These are phyloP conservation scores for Globisporangium middletonii DNA, from an alignment of 352 stramenopile genomes.

Conservation along the genomic window DNA sequence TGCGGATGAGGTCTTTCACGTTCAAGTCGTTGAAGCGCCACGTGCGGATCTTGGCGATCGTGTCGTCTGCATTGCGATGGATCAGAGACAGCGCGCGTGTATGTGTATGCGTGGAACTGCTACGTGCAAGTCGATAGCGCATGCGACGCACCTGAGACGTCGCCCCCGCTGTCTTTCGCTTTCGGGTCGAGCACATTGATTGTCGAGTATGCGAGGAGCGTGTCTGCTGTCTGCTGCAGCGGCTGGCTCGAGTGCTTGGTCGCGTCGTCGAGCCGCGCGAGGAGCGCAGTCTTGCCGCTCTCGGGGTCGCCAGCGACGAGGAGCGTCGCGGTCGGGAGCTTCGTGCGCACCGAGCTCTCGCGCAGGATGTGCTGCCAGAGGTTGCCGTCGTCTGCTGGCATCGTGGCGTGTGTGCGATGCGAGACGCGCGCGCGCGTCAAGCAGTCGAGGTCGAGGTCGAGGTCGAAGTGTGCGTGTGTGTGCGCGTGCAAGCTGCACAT, in stretches of 20 bases:
- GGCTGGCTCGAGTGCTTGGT: constrained; percentile 15
- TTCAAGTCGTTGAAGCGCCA: constrained; percentile 73
- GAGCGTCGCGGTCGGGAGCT: constrained; percentile 60
- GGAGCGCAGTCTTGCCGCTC: constrained; percentile 65
- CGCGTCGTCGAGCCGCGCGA: constrained; percentile 50
- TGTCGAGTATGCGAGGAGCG: constrained; percentile 54
- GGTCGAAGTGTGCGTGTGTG: neutral
- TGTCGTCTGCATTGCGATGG: constrained; percentile 34
- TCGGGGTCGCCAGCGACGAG: constrained; percentile 67
- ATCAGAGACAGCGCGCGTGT: neutral
- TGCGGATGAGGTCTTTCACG: constrained; percentile 61
- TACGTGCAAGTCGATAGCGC: neutral
- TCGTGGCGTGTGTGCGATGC: neutral
- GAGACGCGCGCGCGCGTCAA: neutral
- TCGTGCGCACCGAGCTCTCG: constrained; percentile 71
- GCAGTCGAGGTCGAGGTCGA: neutral
- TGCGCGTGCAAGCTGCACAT: too few relatives aligned
- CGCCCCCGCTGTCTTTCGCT: constrained; percentile 38
- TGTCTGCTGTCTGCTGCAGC: constrained; percentile 23
- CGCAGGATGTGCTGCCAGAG: constrained; percentile 83
- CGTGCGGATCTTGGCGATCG: constrained; percentile 68
- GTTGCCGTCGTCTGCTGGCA: constrained; percentile 19
- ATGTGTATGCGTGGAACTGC: neutral
- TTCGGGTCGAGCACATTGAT: constrained; percentile 64
- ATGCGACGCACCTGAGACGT: constrained; percentile 27